Base-by-base conservation (phyloP, 305 asterid genomes). In the Vinca major region DNA sequence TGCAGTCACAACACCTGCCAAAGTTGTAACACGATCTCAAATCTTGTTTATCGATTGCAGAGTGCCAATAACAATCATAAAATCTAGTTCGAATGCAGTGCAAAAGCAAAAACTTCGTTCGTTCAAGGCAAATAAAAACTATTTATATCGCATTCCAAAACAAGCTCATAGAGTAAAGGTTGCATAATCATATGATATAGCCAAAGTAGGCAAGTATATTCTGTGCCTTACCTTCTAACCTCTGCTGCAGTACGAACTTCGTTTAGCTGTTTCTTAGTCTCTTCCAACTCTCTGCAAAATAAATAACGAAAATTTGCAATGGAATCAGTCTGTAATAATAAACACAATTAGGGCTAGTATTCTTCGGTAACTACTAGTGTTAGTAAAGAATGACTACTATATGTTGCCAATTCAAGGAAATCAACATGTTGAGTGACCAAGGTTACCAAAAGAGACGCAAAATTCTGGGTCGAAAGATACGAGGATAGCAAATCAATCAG, bases 201-300 rank as follows among this genome's bases (percentile, higher is more conserved):
- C 33, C 33, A 26, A 26, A 26, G 33, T 26, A 26, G 33, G 33
- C 33, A 26, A 26, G 33, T 26, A 26, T 26, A 26, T 26, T 26
- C 33, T 26, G 33, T 26, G 33, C 33, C 33, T 26, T 26, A 26
- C 33, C 33, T 26, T 26, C 33, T 68, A 62, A 62, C 37, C 9
- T 74, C 70, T 12, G 53, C 72, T 12, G 53, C 72, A 53, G 48
- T 72, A 19, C 73, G 50, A 68, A 74, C 73, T 41, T 74, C 78
- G 17, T 62, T 63, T 52, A 74, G 56, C 49, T 74, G 78, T 54
- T 63, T 74, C 70, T 53, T 71, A 14, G 78, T 74, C 26, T 68
- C 70, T 52, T 63, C 78, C 70, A 74, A 54, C 26, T 74, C 78
- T 26, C 78, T 74, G 58, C 16, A 57, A 8, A 50, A 12, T 16